These are phyloP conservation scores for Lantana camara DNA, from an alignment of 257 asterid genomes.

Conservation along the genomic window DNA sequence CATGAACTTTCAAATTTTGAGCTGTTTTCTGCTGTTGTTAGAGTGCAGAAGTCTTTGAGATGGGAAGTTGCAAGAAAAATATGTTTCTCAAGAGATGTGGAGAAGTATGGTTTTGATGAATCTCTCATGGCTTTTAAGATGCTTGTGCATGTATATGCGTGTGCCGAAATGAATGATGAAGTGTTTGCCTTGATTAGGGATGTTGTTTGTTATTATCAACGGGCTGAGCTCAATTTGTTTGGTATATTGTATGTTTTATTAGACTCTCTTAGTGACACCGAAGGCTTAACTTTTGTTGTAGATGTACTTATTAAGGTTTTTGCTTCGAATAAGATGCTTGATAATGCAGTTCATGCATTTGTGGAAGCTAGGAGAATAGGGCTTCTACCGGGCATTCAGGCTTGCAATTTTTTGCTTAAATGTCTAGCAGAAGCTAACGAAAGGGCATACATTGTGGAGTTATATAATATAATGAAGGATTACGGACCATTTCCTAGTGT, in stretches of 20 bases:
- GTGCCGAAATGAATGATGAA: constrained; percentile 52
- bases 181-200: constrained; percentile 50
- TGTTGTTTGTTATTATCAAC: constrained; percentile 40
- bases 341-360: constrained; percentile 46
- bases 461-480: constrained; percentile 51
- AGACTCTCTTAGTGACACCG: constrained; percentile 35
- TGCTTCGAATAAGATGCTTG: constrained; percentile 52
- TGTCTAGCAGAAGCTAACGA: constrained; percentile 50
- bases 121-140: constrained; percentile 42
- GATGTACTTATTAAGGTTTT: constrained; percentile 52
- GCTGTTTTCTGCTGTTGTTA: constrained; percentile 47
- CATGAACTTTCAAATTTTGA: constrained; percentile 21
- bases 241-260: constrained; percentile 34
- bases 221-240: constrained; percentile 39
- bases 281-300: constrained; percentile 27
- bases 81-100: constrained; percentile 39
- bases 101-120: constrained; percentile 48
- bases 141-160: constrained; percentile 47
- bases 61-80: constrained; percentile 45
- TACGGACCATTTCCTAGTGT: constrained; percentile 63
- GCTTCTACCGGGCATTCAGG: constrained; percentile 39
- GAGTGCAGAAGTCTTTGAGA: constrained; percentile 59
- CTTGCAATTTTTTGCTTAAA: constrained; percentile 70
- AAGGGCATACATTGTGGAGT: constrained; percentile 29
- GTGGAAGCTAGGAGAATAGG: constrained; percentile 44